These are phyloP conservation scores for Neodidymelliopsis sp. DNA, from an alignment of 2,329 filamentous ascomycete genomes.

Conservation along the genomic window DNA sequence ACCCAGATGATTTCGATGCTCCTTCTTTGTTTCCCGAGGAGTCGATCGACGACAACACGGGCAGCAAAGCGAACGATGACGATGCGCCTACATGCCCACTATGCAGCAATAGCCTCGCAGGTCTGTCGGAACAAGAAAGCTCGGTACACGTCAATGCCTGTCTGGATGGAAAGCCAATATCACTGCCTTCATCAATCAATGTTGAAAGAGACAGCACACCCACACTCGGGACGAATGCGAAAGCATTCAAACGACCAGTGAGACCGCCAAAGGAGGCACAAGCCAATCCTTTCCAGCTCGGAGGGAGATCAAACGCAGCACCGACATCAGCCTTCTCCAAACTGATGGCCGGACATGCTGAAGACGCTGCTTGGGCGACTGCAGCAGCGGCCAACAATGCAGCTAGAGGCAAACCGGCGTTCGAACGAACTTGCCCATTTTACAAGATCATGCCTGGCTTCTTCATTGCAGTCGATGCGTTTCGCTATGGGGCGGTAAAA, in stretches of 20 bases:
- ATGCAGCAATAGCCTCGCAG: conserved; percentile 71
- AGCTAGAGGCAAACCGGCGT: conserved; percentile 83
- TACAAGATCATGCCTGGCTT: conserved; percentile 98
- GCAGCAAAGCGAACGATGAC: conserved; percentile 25
- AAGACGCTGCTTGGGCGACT: conserved; percentile 87
- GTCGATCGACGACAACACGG: conserved; percentile 15
- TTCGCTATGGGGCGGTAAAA: conserved; percentile 91
- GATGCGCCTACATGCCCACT: conserved; percentile 71
- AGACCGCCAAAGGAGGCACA: conserved; percentile 78
- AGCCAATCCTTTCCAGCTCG: conserved; percentile 74
- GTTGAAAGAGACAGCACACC: conserved; percentile 14
- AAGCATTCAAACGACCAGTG: conserved; percentile 72
- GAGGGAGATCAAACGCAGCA: conserved; percentile 41
- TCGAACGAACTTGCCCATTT: conserved; percentile 91
- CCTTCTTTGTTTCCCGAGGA: conserved; percentile 41
- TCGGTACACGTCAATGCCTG: conserved; percentile 91
- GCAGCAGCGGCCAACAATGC: conserved; percentile 82
- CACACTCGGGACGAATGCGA: conserved; percentile 29
- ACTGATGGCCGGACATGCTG: conserved; percentile 90
- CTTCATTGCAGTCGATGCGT: conserved; percentile 92
- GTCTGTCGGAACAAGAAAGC: conserved; percentile 67
- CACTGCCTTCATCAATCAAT: conserved; percentile 53
- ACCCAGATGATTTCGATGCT: conserved; percentile 63
- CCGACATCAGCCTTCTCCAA: conserved; percentile 81
- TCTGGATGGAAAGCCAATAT: conserved; percentile 79